Evolutionary conservation across 2,329 filamentous ascomycete genomes (phyloP).

Genomic region (Aspergillus alliaceus): DNA sequence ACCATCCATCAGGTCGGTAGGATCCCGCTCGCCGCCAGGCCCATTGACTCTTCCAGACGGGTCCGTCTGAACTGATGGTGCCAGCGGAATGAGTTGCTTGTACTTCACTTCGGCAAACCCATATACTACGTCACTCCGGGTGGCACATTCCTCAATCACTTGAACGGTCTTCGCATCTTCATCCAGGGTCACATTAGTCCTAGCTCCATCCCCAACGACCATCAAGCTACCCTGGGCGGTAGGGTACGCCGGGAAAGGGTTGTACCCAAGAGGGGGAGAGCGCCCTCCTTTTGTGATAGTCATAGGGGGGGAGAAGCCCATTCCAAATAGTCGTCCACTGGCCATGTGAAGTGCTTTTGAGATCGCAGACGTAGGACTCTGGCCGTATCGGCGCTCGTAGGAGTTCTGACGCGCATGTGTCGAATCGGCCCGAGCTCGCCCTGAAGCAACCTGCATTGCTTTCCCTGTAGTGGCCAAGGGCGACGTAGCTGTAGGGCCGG

Average conservation of each 20-base stretch:
- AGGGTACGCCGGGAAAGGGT: conserved; percentile 82
- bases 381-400: conserved; percentile 76
- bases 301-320: conserved; percentile 52
- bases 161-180: conserved; percentile 79
- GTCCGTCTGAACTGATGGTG: conserved; percentile 62
- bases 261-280: conserved; percentile 51
- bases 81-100: conserved; percentile 88
- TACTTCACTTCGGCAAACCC: conserved; percentile 98
- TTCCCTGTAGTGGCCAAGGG: conserved; percentile 66
- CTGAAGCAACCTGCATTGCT: conserved; percentile 71
- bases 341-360: conserved; percentile 95
- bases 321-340: conserved; percentile 60
- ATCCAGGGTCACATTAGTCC: conserved; percentile 62
- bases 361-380: conserved; percentile 76
- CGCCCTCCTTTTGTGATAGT: conserved; percentile 46
- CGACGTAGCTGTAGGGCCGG: conserved; percentile 68
- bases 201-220: conserved; percentile 61
- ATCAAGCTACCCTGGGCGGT: conserved; percentile 70
- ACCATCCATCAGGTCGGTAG: conserved; percentile 62
- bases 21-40: conserved; percentile 35
- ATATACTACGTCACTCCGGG: conserved; percentile 91
- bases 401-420: conserved; percentile 73
- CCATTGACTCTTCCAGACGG: conserved; percentile 25
- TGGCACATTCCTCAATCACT: conserved; percentile 86
- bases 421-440: conserved; percentile 60